These are phyloP conservation scores for Citrus sp. DNA, from an alignment of 345 rosid genomes.

Conservation along the genomic window DNA sequence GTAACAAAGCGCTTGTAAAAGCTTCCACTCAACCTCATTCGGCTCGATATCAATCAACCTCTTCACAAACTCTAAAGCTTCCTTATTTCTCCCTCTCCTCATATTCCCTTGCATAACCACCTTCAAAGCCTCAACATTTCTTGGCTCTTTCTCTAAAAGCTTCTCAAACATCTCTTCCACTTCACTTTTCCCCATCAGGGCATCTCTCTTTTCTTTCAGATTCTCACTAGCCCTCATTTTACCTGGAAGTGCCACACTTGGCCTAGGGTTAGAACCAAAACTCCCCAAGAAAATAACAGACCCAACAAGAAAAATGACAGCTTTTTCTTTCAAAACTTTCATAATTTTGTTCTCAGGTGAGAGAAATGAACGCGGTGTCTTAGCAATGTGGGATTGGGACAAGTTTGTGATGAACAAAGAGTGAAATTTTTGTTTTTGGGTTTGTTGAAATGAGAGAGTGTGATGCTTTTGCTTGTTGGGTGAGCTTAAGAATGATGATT, in stretches of 20 bases:
- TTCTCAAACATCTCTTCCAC: constrained; percentile 58
- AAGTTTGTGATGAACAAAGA: constrained; percentile 13
- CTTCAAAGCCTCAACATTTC: constrained; percentile 69
- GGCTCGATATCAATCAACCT: constrained; percentile 62
- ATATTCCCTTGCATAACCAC: constrained; percentile 65
- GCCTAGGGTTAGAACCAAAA: constrained; percentile 36
- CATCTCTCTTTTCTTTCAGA: constrained; percentile 21
- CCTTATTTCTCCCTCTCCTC: constrained; percentile 66
- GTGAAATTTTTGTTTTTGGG: constrained; percentile 14
- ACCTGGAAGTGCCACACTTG: constrained; percentile 43
- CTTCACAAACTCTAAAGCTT: constrained; percentile 64
- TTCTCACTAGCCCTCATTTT: constrained; percentile 18
- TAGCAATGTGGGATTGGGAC: constrained; percentile 13
- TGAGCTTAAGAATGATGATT: constrained; percentile 8
- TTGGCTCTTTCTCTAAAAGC: constrained; percentile 65
- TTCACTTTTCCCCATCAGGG: constrained; percentile 37
- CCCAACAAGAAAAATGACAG: constrained; percentile 52
- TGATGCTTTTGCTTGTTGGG: constrained; percentile 14
- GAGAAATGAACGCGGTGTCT: constrained; percentile 18
- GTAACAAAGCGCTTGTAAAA: constrained; percentile 78
- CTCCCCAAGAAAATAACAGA: constrained; percentile 52
- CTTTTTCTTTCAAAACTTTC: constrained; percentile 31
- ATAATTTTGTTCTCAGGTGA: constrained; percentile 24
- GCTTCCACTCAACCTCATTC: constrained; percentile 84
- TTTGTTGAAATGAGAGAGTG: constrained; percentile 9